Evolutionary conservation across 2,329 filamentous ascomycete genomes (phyloP).

Genomic region (Arthrobotrys musiformis): DNA sequence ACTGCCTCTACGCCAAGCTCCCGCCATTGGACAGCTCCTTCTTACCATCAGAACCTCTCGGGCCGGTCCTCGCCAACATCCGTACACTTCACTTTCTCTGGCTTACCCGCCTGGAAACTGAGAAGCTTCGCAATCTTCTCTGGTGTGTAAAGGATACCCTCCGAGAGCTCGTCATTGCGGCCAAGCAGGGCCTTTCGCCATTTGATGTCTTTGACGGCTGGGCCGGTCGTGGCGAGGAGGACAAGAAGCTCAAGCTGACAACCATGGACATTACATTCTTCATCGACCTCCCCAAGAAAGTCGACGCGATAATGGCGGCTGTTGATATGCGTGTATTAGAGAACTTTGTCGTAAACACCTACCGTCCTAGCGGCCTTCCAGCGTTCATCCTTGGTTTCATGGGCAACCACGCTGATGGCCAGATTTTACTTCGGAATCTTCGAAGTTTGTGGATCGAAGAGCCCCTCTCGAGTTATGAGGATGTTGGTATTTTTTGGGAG

Average conservation of each 20-base stretch:
- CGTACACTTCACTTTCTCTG: slow-evolving; percentile 52
- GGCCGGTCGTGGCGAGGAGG: slow-evolving; percentile 36
- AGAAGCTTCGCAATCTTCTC: slow-evolving; percentile 48
- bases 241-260: slow-evolving; percentile 48
- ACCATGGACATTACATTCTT: slow-evolving; percentile 52
- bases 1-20: slow-evolving; percentile 47
- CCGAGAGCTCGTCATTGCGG: slow-evolving; percentile 46
- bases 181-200: slow-evolving; percentile 48
- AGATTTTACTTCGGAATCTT: slow-evolving; percentile 46
- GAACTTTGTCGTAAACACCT: slow-evolving; percentile 45
- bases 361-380: slow-evolving; percentile 47
- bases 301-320: slow-evolving; percentile 44
- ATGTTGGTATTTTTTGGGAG: slow-evolving; percentile 48
- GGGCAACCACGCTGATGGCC: slow-evolving; percentile 39
- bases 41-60: slow-evolving; percentile 28
- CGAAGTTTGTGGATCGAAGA: slow-evolving; percentile 52
- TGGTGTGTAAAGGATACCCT: slow-evolving; percentile 52
- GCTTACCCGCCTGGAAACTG: slow-evolving; percentile 49
- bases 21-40: slow-evolving; percentile 13
- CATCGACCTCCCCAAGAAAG: slow-evolving; percentile 53
- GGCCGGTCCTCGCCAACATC: slow-evolving; percentile 49
- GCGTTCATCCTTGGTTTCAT: slow-evolving; percentile 50
- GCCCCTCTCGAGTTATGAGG: slow-evolving; percentile 43
- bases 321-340: slow-evolving; percentile 47
- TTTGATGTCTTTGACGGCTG: slow-evolving; percentile 52